phyloP scores from a whole-genome alignment of 2,329 filamentous ascomycete species.

The Neurospora sp. region DNA sequence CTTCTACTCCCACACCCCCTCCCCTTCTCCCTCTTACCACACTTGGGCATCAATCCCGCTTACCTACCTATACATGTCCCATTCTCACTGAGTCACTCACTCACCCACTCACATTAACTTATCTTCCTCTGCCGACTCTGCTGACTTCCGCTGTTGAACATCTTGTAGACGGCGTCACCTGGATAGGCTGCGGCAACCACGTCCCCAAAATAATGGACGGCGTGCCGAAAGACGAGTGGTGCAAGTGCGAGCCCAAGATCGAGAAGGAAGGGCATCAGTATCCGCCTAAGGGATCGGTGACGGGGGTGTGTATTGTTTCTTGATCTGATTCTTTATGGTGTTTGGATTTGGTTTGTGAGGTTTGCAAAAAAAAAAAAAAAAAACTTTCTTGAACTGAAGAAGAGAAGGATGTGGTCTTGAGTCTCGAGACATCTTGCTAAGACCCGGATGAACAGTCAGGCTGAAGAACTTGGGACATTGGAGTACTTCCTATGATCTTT shows the following conservation, averaged over 20 bases:
- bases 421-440: neutral
- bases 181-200: constrained; percentile 14
- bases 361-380: neutral
- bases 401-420: neutral
- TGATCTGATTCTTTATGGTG: neutral
- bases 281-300: constrained; percentile 4
- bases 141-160: neutral
- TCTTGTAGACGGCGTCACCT: constrained; percentile 4
- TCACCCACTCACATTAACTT: neutral
- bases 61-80: neutral
- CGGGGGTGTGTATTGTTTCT: neutral
- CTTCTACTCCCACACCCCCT: neutral
- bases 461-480: neutral
- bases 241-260: constrained; percentile 13
- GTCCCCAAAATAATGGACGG: constrained; percentile 13
- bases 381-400: too few relatives aligned
- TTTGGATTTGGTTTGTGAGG: neutral
- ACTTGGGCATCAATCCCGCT: neutral
- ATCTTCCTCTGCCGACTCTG: neutral
- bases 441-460: neutral
- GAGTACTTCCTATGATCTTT: neutral
- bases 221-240: constrained; percentile 12
- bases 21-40: neutral
- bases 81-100: neutral
- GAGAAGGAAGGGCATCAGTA: constrained; percentile 10